Percentiles rank a stretch among this genome's conserved stretches.
These are phyloP conservation scores for Thielaviopsis ethacetica DNA, from an alignment of 2,329 filamentous ascomycete genomes.

Conservation along the genomic window DNA sequence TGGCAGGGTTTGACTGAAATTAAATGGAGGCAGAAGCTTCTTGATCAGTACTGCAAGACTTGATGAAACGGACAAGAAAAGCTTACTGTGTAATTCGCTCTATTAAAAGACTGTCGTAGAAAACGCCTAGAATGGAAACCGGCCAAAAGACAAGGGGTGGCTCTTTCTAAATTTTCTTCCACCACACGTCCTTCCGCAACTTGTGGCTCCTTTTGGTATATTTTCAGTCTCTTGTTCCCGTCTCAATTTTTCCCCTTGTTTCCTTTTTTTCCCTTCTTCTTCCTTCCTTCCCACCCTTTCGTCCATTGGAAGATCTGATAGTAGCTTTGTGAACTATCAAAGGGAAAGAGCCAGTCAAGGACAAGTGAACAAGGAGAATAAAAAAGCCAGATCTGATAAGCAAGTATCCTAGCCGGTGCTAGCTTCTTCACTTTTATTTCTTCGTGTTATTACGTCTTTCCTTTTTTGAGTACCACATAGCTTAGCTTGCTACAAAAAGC, in stretches of 20 bases:
- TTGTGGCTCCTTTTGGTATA: not conserved
- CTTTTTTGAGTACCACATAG: not conserved
- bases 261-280: not conserved
- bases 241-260: not conserved
- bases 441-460: not conserved
- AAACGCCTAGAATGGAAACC: not conserved
- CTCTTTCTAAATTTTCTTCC: not conserved
- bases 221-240: not conserved
- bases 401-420: not conserved
- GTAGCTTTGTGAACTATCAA: not conserved
- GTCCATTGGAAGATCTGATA: slow-evolving; percentile 1
- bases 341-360: not conserved
- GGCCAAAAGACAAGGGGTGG: not conserved
- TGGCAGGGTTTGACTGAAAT: not conserved
- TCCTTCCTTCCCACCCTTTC: not conserved
- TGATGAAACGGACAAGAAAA: not conserved
- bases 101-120: not conserved
- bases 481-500: slow-evolving; percentile 3
- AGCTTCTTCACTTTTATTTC: not conserved
- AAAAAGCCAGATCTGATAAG: not conserved
- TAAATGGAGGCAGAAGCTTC: not conserved
- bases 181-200: not conserved
- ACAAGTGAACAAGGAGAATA: not conserved
- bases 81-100: not conserved
- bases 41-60: not conserved